These are phyloP conservation scores for Moesziomyces sp. DNA, from an alignment of 1,284 basidiomycete genomes.

Conservation along the genomic window DNA sequence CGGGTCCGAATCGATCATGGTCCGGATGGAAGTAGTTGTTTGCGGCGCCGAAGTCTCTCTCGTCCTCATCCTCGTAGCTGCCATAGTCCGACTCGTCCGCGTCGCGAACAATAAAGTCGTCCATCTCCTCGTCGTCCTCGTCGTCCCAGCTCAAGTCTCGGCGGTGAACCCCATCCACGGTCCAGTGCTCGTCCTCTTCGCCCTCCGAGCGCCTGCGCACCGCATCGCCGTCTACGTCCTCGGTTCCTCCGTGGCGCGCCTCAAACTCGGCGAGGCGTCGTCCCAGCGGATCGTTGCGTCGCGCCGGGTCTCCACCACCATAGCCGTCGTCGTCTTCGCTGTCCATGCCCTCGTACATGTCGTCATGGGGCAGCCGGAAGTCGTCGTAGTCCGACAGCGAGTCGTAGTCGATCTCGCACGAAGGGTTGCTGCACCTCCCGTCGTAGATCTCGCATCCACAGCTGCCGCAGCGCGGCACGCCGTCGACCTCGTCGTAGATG, in stretches of 20 bases:
- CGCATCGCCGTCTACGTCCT: not conserved
- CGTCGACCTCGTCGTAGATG: slow-evolving; percentile 60
- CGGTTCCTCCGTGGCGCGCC: slow-evolving; percentile 16
- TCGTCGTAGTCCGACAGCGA: slow-evolving; percentile 27
- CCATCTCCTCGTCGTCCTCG: slow-evolving; percentile 35
- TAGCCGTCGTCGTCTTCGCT: slow-evolving; percentile 21
- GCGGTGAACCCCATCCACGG: not conserved
- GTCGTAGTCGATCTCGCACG: slow-evolving; percentile 52
- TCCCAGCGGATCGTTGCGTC: slow-evolving; percentile 7
- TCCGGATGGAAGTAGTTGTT: not conserved
- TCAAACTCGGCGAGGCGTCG: slow-evolving; percentile 21
- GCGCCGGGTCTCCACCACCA: slow-evolving; percentile 3
- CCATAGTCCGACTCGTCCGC: slow-evolving; percentile 1
- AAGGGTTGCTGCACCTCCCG: slow-evolving; percentile 52
- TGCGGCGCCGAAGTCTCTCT: not conserved
- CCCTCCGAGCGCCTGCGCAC: not conserved
- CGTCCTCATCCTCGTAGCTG: slow-evolving; percentile 6
- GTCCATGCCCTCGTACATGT: slow-evolving; percentile 2
- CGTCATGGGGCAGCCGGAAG: not conserved
- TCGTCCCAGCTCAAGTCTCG: not conserved
- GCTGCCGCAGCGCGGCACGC: slow-evolving; percentile 56
- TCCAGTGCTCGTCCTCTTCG: not conserved
- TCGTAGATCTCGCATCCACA: slow-evolving; percentile 62
- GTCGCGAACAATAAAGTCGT: slow-evolving; percentile 35
- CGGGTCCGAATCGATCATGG: not conserved